Evolutionary conservation across 2,329 filamentous ascomycete species (phyloP), one percentile per base, ranked within the genome.

Genomic region (Aureobasidium sp.): DNA sequence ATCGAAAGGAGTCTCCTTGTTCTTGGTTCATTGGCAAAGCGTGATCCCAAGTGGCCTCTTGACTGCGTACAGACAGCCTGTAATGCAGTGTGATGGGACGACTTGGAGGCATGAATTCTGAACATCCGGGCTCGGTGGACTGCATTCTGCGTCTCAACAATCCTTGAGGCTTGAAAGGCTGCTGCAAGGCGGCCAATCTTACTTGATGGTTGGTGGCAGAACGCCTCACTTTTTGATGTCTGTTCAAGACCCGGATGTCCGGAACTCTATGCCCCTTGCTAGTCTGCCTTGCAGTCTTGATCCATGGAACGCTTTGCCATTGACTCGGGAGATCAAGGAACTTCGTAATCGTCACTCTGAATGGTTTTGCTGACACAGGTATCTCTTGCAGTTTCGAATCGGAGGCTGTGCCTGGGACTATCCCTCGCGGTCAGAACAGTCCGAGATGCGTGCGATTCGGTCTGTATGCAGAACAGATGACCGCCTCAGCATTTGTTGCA

Each of bases 401-500:
- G 7, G 74, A 77, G 63, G 70, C 74, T 2, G 74, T 77, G 33
- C 74, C 74, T 3, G 74, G 74, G 0, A 75, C 74, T 11, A 64
- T 77, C 5, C 74, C 74, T 21, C 69, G 71, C 21, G 74, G 70
- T 2, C 74, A 75, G 63, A 76, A 75, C 63, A 75, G 68, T 40
- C 76, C 75, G 3, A 73, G 76, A 46, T 72, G 72, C 60, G 69
- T 71, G 11, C 68, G 74, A 31, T 77, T 77, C 61, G 75, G 75
- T 8, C 68, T 78, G 3, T 78, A 78, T 60, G 74, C 75, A 2
- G 76, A 78, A 63, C 73, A 74, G 23, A 76, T 78, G 64, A 78
- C 75, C 19, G 75, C 74, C 40, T 74, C 71, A 15, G 73, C 74
- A 17, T 78, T 78, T 63, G 72, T 71, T 53, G 75, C 76, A n/a